Percentiles rank a stretch among this genome's conserved stretches.
Evolutionary conservation across 257 asterid species (phyloP).

Genomic region (Solanum okadae): DNA sequence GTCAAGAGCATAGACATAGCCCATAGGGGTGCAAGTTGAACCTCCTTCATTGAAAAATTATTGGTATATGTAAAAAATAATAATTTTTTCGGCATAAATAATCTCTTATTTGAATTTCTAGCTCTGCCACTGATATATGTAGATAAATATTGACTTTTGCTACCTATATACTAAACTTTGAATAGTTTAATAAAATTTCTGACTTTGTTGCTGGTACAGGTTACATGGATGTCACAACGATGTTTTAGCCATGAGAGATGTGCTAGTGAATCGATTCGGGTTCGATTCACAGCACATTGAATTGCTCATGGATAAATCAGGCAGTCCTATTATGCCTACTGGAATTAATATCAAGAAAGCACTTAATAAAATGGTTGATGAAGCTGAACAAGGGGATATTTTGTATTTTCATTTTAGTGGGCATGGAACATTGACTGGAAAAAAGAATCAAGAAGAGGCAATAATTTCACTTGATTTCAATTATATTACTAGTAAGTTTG

Average conservation of each 20-base stretch:
- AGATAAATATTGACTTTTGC: background rate
- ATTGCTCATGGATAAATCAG: slow-evolving; percentile 51
- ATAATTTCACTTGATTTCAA: slow-evolving; percentile 76
- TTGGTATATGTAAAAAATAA: background rate
- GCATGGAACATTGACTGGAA: slow-evolving; percentile 44
- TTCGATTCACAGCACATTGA: slow-evolving; percentile 26
- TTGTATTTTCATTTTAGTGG: slow-evolving; percentile 75
- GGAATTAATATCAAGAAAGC: slow-evolving; percentile 66
- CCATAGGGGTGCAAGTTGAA: background rate
- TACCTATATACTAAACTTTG: background rate
- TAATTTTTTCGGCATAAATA: background rate
- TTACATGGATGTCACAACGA: slow-evolving; percentile 76
- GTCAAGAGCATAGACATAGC: background rate
- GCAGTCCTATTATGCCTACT: slow-evolving; percentile 46
- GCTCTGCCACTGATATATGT: background rate
- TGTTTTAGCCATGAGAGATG: slow-evolving; percentile 46
- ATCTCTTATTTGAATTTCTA: background rate
- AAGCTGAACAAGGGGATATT: slow-evolving; percentile 45
- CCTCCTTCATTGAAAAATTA: background rate
- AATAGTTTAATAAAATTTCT: background rate
- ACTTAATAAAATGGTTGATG: slow-evolving; percentile 40
- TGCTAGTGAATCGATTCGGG: slow-evolving; percentile 42
- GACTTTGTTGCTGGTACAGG: slow-evolving; percentile 5
- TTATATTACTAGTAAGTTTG: slow-evolving; percentile 59
- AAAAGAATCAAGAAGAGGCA: slow-evolving; percentile 48